Evolutionary conservation across 179 eudicot genomes (phyloP).

Genomic region (Beta lomatogona): DNA sequence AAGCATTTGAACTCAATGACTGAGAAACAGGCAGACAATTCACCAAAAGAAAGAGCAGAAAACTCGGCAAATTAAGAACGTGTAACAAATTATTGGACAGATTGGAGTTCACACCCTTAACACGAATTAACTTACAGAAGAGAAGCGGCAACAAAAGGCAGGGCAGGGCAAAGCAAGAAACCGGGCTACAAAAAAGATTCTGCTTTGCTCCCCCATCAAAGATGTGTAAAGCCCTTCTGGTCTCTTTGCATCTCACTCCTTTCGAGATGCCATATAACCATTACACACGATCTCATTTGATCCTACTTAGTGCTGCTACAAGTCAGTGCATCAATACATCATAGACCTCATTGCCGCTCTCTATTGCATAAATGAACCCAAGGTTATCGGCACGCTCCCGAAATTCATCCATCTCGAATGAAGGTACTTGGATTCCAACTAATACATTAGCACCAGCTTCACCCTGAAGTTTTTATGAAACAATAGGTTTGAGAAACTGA

Average conservation of each 20-base stretch:
- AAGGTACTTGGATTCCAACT: conserved; percentile 87
- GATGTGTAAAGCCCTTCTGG: background rate
- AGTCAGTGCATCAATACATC: conserved; percentile 62
- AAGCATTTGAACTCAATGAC: background rate
- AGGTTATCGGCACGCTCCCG: conserved; percentile 56
- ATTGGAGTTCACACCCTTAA: background rate
- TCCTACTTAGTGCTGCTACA: background rate
- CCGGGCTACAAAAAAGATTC: background rate
- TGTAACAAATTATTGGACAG: conserved; percentile 2
- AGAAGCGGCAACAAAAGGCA: background rate
- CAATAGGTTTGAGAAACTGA: background rate
- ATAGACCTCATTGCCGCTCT: conserved; percentile 61
- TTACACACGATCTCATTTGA: background rate
- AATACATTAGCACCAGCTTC: conserved; percentile 90
- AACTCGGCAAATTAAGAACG: background rate
- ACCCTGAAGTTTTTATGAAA: conserved; percentile 48
- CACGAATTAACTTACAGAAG: background rate
- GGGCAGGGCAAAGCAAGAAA: background rate
- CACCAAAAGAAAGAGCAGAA: background rate
- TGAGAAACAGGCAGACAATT: background rate
- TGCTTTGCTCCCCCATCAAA: background rate
- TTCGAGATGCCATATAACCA: background rate
- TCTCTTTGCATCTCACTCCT: background rate
- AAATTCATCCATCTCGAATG: conserved; percentile 58
- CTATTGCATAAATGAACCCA: conserved; percentile 65